Evolutionary conservation across 2,329 filamentous ascomycete species (phyloP).

Genomic region (Pseudocercospora pini-densiflorae): DNA sequence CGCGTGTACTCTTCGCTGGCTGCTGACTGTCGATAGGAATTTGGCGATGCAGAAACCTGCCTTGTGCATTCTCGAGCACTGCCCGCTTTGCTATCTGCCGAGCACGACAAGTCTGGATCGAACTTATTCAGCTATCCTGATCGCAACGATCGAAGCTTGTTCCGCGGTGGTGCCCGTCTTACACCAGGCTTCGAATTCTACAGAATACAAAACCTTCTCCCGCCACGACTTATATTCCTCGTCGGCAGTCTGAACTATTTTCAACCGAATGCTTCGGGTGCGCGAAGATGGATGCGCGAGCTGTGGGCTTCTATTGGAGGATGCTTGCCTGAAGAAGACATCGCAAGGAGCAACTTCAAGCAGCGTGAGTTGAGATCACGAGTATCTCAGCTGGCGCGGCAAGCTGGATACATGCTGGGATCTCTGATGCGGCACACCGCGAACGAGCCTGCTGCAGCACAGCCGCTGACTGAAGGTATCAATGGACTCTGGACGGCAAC

Average conservation of each 20-base stretch:
- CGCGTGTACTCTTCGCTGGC: not conserved
- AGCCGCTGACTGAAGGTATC: not conserved
- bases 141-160: not conserved
- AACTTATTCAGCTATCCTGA: constrained; percentile 5
- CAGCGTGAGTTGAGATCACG: not conserved
- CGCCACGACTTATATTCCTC: constrained; percentile 1
- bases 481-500: not conserved
- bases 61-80: constrained; percentile 3
- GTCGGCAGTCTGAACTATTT: constrained; percentile 7
- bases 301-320: constrained; percentile 10
- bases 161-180: not conserved
- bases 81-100: not conserved
- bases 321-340: not conserved
- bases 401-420: constrained; percentile 8
- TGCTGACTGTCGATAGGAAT: not conserved
- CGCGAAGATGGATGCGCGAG: constrained; percentile 8
- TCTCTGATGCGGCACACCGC: constrained; percentile 7
- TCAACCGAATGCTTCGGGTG: not conserved
- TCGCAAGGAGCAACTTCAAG: not conserved
- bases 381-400: constrained; percentile 5
- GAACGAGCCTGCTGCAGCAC: constrained; percentile 8
- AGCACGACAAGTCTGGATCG: not conserved
- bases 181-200: constrained; percentile 11
- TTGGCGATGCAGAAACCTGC: constrained; percentile 8
- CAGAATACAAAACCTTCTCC: not conserved